Percentiles rank a stretch among this genome's conserved stretches.
Conservation (phyloP, 768 basidiomycete genomes). For the Pholiota molesta region DNA sequence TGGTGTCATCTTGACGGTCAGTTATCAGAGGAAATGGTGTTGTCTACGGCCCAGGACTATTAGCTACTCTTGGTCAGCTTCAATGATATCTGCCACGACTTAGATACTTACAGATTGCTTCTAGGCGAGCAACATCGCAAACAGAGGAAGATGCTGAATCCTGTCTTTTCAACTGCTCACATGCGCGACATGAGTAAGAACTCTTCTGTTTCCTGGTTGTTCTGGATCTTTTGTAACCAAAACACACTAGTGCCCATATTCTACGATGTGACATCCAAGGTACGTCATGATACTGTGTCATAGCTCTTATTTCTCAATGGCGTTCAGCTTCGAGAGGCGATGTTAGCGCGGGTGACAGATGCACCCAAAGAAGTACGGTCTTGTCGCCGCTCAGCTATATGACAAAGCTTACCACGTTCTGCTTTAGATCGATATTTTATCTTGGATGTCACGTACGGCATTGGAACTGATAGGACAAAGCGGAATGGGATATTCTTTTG, state of each 20-base stretch:
- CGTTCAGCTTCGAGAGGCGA: slow-evolving; percentile 29
- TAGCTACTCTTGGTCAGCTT: slow-evolving; percentile 23
- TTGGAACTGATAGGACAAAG: slow-evolving; percentile 52
- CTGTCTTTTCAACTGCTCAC: slow-evolving; percentile 38
- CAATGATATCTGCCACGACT: background rate
- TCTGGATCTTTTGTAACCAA: background rate
- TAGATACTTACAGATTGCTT: background rate
- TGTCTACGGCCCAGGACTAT: slow-evolving; percentile 20
- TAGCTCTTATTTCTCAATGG: background rate
- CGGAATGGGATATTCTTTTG: slow-evolving; percentile 46
- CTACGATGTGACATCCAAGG: slow-evolving; percentile 35
- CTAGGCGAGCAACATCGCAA: slow-evolving; percentile 45
- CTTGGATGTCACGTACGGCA: slow-evolving; percentile 47
- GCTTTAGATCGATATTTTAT: slow-evolving; percentile 33
- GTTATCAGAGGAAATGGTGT: slow-evolving; percentile 16
- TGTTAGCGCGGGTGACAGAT: slow-evolving; percentile 25
- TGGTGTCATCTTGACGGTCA: background rate
- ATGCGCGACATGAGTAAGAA: slow-evolving; percentile 38
- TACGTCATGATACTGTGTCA: background rate
- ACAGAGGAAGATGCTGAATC: slow-evolving; percentile 42
- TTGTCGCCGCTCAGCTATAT: background rate
- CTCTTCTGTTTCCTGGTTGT: background rate
- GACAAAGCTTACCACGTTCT: background rate
- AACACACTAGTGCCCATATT: slow-evolving; percentile 37
- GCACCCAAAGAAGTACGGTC: slow-evolving; percentile 35